phyloP scores from a whole-genome alignment of 2,329 filamentous ascomycete genomes.

The Onygena corvina region DNA sequence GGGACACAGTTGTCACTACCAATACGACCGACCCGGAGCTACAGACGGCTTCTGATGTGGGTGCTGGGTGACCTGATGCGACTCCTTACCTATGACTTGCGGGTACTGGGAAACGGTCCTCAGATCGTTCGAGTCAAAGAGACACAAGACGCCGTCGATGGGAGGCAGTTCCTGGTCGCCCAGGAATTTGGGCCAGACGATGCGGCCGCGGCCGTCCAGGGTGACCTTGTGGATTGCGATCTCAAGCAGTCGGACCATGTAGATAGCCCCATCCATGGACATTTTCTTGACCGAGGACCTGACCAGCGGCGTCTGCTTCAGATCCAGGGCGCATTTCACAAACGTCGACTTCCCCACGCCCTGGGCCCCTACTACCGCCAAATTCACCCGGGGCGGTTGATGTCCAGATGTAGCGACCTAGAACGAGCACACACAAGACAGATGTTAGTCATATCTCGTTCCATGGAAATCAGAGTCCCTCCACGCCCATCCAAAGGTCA shows the following conservation, averaged over 20 bases:
- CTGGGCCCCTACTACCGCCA: slow-evolving; percentile 45
- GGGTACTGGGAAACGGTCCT: slow-evolving; percentile 63
- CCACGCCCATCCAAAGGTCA: background rate
- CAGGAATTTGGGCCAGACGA: slow-evolving; percentile 41
- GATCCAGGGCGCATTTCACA: slow-evolving; percentile 44
- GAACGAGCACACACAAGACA: background rate
- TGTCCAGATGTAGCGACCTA: slow-evolving; percentile 20
- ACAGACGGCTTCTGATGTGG: no score
- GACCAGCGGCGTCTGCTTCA: slow-evolving; percentile 35
- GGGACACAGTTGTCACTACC: no score
- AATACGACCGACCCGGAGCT: no score
- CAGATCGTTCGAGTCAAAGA: slow-evolving; percentile 77
- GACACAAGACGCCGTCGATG: slow-evolving; percentile 69
- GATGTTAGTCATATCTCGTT: background rate
- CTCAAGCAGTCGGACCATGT: slow-evolving; percentile 47
- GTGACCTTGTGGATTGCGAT: slow-evolving; percentile 42
- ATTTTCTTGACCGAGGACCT: slow-evolving; percentile 41
- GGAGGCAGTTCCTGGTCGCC: slow-evolving; percentile 58
- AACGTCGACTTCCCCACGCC: slow-evolving; percentile 49
- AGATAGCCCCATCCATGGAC: slow-evolving; percentile 44
- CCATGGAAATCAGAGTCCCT: no score
- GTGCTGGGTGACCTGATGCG: no score
- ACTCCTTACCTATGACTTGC: slow-evolving; percentile 65
- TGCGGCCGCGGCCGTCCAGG: slow-evolving; percentile 36
- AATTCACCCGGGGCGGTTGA: slow-evolving; percentile 43